Evolutionary conservation across 495 filamentous ascomycete genomes (phyloP).

Genomic region (Lichina pygmaea): DNA sequence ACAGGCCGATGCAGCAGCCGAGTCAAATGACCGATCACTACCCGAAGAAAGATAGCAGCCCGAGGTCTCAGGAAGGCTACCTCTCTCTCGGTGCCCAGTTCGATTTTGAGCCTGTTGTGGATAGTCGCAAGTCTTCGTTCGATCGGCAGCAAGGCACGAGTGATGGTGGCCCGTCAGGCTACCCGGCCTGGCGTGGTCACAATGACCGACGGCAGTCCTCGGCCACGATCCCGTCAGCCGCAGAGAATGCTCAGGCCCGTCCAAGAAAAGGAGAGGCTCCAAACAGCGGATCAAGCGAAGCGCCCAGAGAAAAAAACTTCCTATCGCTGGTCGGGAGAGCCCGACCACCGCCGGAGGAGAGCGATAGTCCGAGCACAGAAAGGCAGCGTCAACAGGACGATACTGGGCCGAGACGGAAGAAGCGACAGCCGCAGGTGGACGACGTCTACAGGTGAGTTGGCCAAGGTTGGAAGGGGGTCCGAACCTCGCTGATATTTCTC

Average conservation of each 20-base stretch:
- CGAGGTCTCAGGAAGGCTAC: not conserved
- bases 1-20: not conserved
- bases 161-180: too few relatives aligned
- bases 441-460: constrained; percentile 17
- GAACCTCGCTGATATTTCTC: too few relatives aligned
- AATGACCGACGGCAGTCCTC: not conserved
- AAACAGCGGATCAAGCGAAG: not conserved
- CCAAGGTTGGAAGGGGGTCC: not conserved
- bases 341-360: constrained; percentile 6
- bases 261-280: not conserved
- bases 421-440: constrained; percentile 10
- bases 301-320: constrained; percentile 2
- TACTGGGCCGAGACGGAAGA: not conserved
- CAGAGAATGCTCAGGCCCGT: not conserved
- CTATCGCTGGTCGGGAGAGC: constrained; percentile 7
- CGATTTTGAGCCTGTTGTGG: not conserved
- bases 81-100: not conserved
- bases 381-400: constrained; percentile 7
- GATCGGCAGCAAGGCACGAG: not conserved
- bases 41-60: not conserved
- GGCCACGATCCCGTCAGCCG: not conserved
- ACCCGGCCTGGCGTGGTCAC: not conserved
- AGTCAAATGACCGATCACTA: not conserved
- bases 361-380: constrained; percentile 4
- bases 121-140: not conserved